phyloP scores from a whole-genome alignment of 2,329 filamentous ascomycete genomes.

The Zasmidium angulare region DNA sequence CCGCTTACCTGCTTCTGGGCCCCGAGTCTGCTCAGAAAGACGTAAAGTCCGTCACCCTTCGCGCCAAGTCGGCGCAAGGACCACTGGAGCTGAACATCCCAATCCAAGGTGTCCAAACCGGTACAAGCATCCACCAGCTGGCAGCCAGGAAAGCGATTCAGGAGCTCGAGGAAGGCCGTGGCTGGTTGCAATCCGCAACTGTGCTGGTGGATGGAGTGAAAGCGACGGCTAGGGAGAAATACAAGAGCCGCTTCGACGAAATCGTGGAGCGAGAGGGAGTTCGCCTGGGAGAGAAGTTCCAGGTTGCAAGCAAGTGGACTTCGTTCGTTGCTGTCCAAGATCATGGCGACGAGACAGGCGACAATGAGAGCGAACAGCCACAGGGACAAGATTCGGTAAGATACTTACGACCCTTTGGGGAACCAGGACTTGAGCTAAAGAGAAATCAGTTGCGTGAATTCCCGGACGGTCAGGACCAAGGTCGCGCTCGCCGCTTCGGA shows the following conservation, averaged over 20 bases:
- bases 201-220: slow-evolving; percentile 38
- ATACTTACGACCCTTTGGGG: neutral
- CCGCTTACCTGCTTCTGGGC: slow-evolving; percentile 64
- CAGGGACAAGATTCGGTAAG: neutral
- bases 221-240: slow-evolving; percentile 45
- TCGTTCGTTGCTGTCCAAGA: slow-evolving; percentile 69
- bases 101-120: slow-evolving; percentile 36
- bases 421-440: neutral
- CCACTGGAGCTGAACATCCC: slow-evolving; percentile 66
- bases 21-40: slow-evolving; percentile 48
- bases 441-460: too few species aligned
- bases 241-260: slow-evolving; percentile 55
- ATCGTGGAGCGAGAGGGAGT: slow-evolving; percentile 67
- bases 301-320: slow-evolving; percentile 68
- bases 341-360: slow-evolving; percentile 27
- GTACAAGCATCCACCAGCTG: slow-evolving; percentile 61
- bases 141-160: slow-evolving; percentile 66
- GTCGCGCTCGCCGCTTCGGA: too few species aligned
- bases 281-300: slow-evolving; percentile 63
- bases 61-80: slow-evolving; percentile 57
- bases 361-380: neutral
- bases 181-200: slow-evolving; percentile 60
- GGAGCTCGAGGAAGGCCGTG: slow-evolving; percentile 69
- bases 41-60: slow-evolving; percentile 59
- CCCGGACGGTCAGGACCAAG: too few species aligned